Conservation (phyloP, 768 basidiomycete genomes). For the Mycena epipterygia region DNA sequence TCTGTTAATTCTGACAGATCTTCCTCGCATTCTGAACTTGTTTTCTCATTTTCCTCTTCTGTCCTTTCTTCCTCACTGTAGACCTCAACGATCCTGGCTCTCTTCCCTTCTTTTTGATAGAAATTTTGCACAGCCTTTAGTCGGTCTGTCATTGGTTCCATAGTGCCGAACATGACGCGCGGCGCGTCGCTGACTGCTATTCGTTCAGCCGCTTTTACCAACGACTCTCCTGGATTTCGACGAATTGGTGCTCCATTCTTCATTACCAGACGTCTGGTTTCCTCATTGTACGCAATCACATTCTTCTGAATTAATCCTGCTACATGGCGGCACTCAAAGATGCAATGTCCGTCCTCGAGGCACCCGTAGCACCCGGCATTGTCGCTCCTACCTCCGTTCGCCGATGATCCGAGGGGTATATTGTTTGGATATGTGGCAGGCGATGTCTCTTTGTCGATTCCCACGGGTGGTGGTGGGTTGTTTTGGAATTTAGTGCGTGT, state of each 20-base stretch:
- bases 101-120: background rate
- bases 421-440: constrained; percentile 7
- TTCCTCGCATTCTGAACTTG: too few relatives aligned
- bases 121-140: background rate
- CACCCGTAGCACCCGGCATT: constrained; percentile 11
- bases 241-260: background rate
- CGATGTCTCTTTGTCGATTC: background rate
- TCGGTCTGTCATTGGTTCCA: background rate
- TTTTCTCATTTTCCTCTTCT: too few relatives aligned
- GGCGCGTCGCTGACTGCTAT: background rate
- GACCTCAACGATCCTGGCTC: background rate
- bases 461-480: background rate
- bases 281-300: background rate
- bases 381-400: too few relatives aligned
- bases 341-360: background rate
- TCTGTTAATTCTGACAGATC: background rate
- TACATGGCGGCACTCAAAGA: background rate
- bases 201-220: background rate
- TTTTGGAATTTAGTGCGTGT: background rate
- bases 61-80: too few relatives aligned
- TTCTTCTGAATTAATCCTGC: background rate
- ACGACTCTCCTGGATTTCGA: background rate
- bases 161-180: background rate
- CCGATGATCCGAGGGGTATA: background rate
- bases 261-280: background rate